Evolutionary conservation across 1,284 basidiomycete species (phyloP).

Genomic region (Sanguinoderma infundibulare): DNA sequence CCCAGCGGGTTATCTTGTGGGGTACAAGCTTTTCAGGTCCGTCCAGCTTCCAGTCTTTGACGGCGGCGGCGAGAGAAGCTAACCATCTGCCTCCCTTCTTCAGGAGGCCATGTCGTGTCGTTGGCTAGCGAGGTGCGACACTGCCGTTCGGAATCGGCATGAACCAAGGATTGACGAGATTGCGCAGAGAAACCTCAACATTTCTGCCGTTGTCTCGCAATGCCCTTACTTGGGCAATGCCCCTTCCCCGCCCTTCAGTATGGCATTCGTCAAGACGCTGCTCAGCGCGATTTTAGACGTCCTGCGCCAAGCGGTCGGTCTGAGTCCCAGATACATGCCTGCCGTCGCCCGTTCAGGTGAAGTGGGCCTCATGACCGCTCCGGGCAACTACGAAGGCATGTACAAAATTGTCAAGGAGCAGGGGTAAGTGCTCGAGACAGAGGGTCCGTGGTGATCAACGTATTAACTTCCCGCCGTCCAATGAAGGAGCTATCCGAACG

Average conservation of each 20-base stretch:
- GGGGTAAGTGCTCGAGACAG: background rate
- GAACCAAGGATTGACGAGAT: background rate
- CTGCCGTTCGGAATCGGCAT: background rate
- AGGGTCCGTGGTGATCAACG: no score
- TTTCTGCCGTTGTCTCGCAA: slow-evolving; percentile 39
- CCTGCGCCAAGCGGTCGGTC: slow-evolving; percentile 36
- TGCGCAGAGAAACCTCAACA: slow-evolving; percentile 33
- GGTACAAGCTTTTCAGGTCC: slow-evolving; percentile 40
- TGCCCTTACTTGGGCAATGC: slow-evolving; percentile 39
- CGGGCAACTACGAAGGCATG: slow-evolving; percentile 12
- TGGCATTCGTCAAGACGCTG: slow-evolving; percentile 30
- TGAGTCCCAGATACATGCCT: slow-evolving; percentile 41
- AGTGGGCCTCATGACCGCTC: slow-evolving; percentile 14
- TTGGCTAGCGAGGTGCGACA: slow-evolving; percentile 38
- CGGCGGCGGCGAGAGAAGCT: no score
- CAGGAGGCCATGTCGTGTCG: slow-evolving; percentile 42
- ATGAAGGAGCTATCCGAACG: slow-evolving; percentile 16
- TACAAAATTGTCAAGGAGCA: slow-evolving; percentile 2
- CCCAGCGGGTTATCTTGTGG: slow-evolving; percentile 40
- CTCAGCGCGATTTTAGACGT: slow-evolving; percentile 34
- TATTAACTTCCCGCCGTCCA: background rate
- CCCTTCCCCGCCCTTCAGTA: slow-evolving; percentile 10
- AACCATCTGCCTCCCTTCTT: background rate
- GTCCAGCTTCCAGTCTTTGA: background rate
- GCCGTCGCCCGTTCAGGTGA: slow-evolving; percentile 18